Evolutionary conservation across 768 basidiomycete species (phyloP), one percentile per base, ranked within the genome.

Genomic region (Phlebiopsis gigantea): DNA sequence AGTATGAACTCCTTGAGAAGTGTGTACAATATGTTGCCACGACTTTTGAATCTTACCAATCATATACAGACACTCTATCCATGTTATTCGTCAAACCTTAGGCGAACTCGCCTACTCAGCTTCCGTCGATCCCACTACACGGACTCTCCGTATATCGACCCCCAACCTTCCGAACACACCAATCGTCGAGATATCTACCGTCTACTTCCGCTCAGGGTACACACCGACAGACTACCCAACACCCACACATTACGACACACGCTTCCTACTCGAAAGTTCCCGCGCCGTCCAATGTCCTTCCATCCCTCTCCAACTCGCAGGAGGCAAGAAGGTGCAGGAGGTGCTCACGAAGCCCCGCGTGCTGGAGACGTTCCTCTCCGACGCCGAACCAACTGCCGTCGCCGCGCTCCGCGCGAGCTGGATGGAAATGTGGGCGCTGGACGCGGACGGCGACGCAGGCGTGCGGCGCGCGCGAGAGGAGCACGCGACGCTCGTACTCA

Each of bases 281-380:
- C 75, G 71, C 51, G 93, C 96, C 0, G 93, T 94, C 75, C 96
- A 98, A 61, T 99, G 96, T 66, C 96, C 96, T 0, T 83, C 84
- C 1, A 83, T 98, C 62, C 84, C 88, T 5, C 78, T 98, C 14
- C 96, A 98, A 62, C 83, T 98, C n/a, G 93, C 95, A 0, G 96
- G 96, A 0, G 86, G 88, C 2, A 99, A 99, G 77, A 97, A 97
- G 67, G 84, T 99, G 0, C 96, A 98, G 69, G 85, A 98, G 65
- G 89, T 88, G 0, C 78, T 99, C 15, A 81, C 87, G 6, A 79
- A 83, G 25, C 82, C 83, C 0, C 85, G 85, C 0, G 72, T 90
- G 6, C 75, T 96, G 21, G 91, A 92, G 62, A 73, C 75, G 14
- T 95, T 94, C 72, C 74, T 95, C 34, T 68, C 67, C 21, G 68